Conservation (phyloP, 441 rosid genomes). For the Bocquillonia castaneifolia region DNA sequence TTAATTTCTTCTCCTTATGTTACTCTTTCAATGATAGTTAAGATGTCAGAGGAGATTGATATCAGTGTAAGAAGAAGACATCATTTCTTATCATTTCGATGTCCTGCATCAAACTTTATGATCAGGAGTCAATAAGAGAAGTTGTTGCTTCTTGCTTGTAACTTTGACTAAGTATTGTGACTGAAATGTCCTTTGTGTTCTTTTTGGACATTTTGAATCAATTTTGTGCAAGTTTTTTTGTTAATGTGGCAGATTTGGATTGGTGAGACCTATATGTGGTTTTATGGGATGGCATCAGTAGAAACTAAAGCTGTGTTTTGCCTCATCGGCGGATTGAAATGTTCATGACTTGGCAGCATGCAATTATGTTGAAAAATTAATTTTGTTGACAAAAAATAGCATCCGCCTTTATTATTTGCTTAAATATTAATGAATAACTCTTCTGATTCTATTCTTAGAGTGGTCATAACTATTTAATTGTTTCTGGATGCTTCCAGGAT, state of each 20-base stretch:
- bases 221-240: not conserved
- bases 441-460: not conserved
- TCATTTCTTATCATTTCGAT: not conserved
- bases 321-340: not conserved
- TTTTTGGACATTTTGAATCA: not conserved
- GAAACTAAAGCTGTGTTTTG: not conserved
- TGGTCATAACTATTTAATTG: constrained; percentile 3
- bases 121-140: not conserved
- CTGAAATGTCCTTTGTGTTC: not conserved
- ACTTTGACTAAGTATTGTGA: not conserved
- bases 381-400: not conserved
- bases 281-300: not conserved
- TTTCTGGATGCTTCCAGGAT: constrained; percentile 40
- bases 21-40: not conserved
- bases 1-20: not conserved
- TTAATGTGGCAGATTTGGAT: not conserved
- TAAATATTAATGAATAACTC: not conserved
- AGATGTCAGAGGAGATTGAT: not conserved
- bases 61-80: not conserved
- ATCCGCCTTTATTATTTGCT: not conserved
- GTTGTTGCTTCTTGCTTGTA: not conserved
- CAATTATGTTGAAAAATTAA: not conserved
- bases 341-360: not conserved
- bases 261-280: not conserved
- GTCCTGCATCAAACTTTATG: not conserved